A percentile compares a stretch with the other conserved stretches of the same genome.
Conservation (phyloP, 2,329 filamentous ascomycete species). For the Monosporascus sp. region DNA sequence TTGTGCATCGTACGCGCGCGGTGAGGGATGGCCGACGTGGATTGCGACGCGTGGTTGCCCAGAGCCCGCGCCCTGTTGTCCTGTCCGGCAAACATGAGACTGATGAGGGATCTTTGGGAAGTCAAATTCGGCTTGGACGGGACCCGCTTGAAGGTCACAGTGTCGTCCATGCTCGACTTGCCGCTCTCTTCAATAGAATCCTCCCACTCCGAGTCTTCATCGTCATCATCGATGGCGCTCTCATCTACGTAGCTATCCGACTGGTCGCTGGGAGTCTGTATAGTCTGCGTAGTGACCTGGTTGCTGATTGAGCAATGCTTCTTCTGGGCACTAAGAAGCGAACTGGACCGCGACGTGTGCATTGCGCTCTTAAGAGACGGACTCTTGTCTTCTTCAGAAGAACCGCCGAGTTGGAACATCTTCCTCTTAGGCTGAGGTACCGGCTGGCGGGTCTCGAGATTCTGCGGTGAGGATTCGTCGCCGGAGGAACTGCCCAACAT, state of each 20-base stretch:
- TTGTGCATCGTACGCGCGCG: slow-evolving; percentile 48
- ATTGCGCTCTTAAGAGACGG: slow-evolving; percentile 56
- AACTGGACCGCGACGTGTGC: slow-evolving; percentile 38
- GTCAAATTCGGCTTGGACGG: slow-evolving; percentile 81
- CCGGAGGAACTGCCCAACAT: slow-evolving; percentile 74
- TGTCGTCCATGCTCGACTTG: slow-evolving; percentile 76
- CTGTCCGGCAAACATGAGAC: slow-evolving; percentile 75
- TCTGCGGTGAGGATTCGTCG: slow-evolving; percentile 66
- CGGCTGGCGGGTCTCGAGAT: slow-evolving; percentile 37
- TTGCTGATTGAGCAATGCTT: slow-evolving; percentile 82
- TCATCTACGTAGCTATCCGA: slow-evolving; percentile 68
- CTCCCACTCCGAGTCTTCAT: slow-evolving; percentile 57
- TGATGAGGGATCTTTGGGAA: slow-evolving; percentile 83
- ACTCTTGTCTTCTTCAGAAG: slow-evolving; percentile 72
- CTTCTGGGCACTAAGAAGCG: slow-evolving; percentile 45
- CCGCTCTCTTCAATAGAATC: slow-evolving; percentile 74
- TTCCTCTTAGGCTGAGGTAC: slow-evolving; percentile 30
- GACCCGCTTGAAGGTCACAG: slow-evolving; percentile 80
- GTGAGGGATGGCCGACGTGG: slow-evolving; percentile 65
- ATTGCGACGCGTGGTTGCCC: slow-evolving; percentile 62
- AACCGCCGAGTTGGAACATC: slow-evolving; percentile 50
- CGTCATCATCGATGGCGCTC: slow-evolving; percentile 74
- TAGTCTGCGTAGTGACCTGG: slow-evolving; percentile 64
- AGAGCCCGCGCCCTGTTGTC: slow-evolving; percentile 66
- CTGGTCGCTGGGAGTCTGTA: slow-evolving; percentile 52